These are phyloP conservation scores for Coemansia sp. DNA, from an alignment of 192 early-diverging fungal species.

Conservation along the genomic window DNA sequence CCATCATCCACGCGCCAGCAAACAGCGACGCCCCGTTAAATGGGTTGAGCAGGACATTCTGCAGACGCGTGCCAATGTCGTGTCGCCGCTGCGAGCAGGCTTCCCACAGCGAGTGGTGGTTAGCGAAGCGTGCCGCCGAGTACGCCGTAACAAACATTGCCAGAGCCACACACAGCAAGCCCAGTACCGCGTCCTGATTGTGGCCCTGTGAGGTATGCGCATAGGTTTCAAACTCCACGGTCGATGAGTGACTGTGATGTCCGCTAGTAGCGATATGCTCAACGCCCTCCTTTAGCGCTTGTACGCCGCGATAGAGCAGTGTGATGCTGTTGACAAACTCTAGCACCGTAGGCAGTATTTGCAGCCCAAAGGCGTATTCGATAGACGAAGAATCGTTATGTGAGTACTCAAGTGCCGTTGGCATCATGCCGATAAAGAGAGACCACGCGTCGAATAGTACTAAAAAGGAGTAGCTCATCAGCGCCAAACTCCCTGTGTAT, in stretches of 20 bases:
- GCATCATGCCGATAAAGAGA: constrained; percentile 32
- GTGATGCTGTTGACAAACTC: constrained; percentile 44
- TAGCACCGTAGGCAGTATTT: constrained; percentile 31
- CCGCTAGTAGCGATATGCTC: constrained; percentile 40
- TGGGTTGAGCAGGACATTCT: constrained; percentile 40
- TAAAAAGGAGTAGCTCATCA: constrained; percentile 37
- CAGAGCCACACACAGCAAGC: constrained; percentile 10
- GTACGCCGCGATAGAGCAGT: constrained; percentile 39
- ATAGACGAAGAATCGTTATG: constrained; percentile 19
- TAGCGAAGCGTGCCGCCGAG: constrained; percentile 35
- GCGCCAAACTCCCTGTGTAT: constrained; percentile 28
- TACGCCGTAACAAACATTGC: constrained; percentile 20
- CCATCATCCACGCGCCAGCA: constrained; percentile 34
- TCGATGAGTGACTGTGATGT: constrained; percentile 21
- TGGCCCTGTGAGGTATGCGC: constrained; percentile 16
- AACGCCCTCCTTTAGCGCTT: constrained; percentile 47
- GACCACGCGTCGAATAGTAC: constrained; percentile 38
- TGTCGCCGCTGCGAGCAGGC: constrained; percentile 15
- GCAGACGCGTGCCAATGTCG: constrained; percentile 14
- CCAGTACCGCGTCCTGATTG: constrained; percentile 14
- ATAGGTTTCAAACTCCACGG: constrained; percentile 43
- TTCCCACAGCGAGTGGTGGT: constrained; percentile 42
- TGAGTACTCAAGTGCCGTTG: constrained; percentile 42
- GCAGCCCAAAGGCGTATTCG: constrained; percentile 40
- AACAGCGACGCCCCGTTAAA: constrained; percentile 37